phyloP scores from a whole-genome alignment of 169 alveolate genomes.

The Cryptosporidium sp. region DNA sequence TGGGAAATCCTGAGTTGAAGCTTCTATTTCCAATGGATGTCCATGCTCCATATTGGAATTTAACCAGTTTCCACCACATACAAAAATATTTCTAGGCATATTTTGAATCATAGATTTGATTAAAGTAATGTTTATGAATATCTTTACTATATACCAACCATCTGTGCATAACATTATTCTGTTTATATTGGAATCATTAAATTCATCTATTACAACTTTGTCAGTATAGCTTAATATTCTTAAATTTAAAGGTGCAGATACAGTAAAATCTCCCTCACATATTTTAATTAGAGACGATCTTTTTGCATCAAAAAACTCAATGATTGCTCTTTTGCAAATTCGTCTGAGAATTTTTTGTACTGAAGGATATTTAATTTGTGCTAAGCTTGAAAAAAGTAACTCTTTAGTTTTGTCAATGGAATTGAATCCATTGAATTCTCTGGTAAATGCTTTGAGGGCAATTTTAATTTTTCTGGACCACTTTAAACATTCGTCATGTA shows the following conservation, averaged over 20 bases:
- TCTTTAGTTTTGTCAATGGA: background rate
- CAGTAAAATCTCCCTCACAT: slow-evolving; percentile 68
- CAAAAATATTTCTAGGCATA: slow-evolving; percentile 51
- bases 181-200: background rate
- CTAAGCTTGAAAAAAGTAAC: background rate
- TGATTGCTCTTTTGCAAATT: slow-evolving; percentile 66
- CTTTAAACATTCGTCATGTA: slow-evolving; percentile 39
- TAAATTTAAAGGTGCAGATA: slow-evolving; percentile 49
- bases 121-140: background rate
- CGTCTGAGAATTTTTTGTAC: slow-evolving; percentile 25
- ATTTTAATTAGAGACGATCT: slow-evolving; percentile 61
- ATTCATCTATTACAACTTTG: slow-evolving; percentile 4
- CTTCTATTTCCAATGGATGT: slow-evolving; percentile 70
- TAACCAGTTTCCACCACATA: slow-evolving; percentile 67
- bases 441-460: background rate
- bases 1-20: slow-evolving; percentile 39
- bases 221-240: slow-evolving; percentile 41
- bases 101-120: background rate
- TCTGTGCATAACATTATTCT: slow-evolving; percentile 39
- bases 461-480: slow-evolving; percentile 48
- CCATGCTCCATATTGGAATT: slow-evolving; percentile 29
- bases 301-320: slow-evolving; percentile 70
- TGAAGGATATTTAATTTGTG: slow-evolving; percentile 36
- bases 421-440: background rate
- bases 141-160: slow-evolving; percentile 69